Conservation (phyloP, 768 basidiomycete genomes). For the Tylopilus cervinicoccineus region DNA sequence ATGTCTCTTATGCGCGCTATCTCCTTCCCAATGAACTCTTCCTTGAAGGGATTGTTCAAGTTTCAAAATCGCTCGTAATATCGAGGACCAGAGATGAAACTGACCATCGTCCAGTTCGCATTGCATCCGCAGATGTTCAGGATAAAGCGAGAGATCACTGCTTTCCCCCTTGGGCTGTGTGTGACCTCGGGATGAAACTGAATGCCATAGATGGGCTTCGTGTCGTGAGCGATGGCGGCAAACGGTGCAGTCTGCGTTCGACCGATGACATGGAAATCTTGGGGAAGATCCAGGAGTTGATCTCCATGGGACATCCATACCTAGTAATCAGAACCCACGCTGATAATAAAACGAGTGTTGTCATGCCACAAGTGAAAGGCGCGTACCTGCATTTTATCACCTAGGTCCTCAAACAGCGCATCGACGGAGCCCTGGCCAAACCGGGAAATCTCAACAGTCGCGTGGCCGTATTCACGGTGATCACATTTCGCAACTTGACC, state of each 20-base stretch:
- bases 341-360: background rate
- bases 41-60: slow-evolving; percentile 40
- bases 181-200: slow-evolving; percentile 99
- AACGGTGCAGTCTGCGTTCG: slow-evolving; percentile 83
- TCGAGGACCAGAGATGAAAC: slow-evolving; percentile 5
- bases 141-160: slow-evolving; percentile 84
- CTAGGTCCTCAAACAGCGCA: slow-evolving; percentile 80
- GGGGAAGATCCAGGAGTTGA: slow-evolving; percentile 77
- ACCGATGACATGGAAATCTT: slow-evolving; percentile 85
- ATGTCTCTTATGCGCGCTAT: slow-evolving; percentile 90
- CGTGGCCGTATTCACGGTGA: slow-evolving; percentile 94
- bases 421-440: slow-evolving; percentile 58
- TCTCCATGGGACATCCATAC: slow-evolving; percentile 99
- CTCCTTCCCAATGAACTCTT: slow-evolving; percentile 97
- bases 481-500: slow-evolving; percentile 84
- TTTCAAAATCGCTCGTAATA: slow-evolving; percentile 2
- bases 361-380: background rate
- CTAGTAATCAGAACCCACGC: slow-evolving; percentile 38
- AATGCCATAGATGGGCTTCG: slow-evolving; percentile 89
- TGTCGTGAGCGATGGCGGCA: slow-evolving; percentile 89
- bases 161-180: slow-evolving; percentile 85
- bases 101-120: slow-evolving; percentile 91
- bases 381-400: slow-evolving; percentile 83
- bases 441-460: slow-evolving; percentile 70
- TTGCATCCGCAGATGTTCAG: slow-evolving; percentile 78